A percentile compares a stretch with the other conserved stretches of the same genome.
Evolutionary conservation across 192 early-diverging fungal genomes (phyloP).

Genomic region (Linnemannia elongata): DNA sequence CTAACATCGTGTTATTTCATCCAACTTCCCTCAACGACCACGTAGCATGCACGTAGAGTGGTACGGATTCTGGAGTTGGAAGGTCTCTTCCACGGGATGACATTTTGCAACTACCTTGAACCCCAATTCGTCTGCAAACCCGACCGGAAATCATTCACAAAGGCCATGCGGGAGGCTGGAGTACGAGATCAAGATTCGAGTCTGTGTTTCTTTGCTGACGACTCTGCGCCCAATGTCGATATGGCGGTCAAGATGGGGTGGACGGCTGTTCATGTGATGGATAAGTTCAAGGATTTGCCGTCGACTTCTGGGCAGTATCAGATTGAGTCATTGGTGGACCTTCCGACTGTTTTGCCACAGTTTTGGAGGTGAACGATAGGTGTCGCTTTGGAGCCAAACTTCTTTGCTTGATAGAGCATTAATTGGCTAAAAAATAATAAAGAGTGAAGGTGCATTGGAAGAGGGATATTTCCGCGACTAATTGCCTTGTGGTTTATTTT

Average conservation of each 20-base stretch:
- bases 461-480: background rate
- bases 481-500: background rate
- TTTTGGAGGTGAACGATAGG: constrained; percentile 56
- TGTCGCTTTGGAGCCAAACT: background rate
- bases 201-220: constrained; percentile 54
- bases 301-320: constrained; percentile 59
- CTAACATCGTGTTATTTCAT: background rate
- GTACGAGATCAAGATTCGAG: constrained; percentile 22
- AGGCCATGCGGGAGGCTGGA: constrained; percentile 49
- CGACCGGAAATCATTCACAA: constrained; percentile 32
- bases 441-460: background rate
- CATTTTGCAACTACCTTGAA: constrained; percentile 49
- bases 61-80: constrained; percentile 64
- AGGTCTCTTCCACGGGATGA: constrained; percentile 82
- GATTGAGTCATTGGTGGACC: constrained; percentile 68
- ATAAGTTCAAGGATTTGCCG: background rate
- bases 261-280: constrained; percentile 61
- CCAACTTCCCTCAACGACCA: background rate
- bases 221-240: constrained; percentile 69
- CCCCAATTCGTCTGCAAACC: constrained; percentile 44
- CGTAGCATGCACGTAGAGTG: constrained; percentile 25
- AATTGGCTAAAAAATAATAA: background rate
- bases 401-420: background rate
- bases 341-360: constrained; percentile 71
- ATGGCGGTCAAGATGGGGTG: constrained; percentile 66